These are phyloP conservation scores for Ceratocystis colombiana DNA, from an alignment of 2,329 filamentous ascomycete species.

Conservation along the genomic window DNA sequence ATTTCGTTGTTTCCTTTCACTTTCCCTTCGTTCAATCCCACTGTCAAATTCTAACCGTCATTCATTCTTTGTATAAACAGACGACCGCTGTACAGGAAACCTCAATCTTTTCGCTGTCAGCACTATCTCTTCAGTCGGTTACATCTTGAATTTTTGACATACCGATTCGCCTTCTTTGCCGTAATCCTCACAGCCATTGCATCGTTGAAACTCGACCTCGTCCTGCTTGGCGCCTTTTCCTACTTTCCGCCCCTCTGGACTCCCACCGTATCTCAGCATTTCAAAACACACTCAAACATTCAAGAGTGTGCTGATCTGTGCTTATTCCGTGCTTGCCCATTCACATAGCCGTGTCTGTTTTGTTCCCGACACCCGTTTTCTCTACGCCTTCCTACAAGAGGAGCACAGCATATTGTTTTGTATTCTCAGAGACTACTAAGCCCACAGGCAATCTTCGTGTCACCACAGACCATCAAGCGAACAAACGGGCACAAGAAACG, in stretches of 20 bases:
- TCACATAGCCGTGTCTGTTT: not conserved
- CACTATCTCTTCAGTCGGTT: not conserved
- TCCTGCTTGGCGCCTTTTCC: not conserved
- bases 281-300: not conserved
- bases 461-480: conserved; percentile 14
- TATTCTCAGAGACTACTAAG: not conserved
- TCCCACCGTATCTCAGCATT: not conserved
- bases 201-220: not conserved
- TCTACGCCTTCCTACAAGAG: not conserved
- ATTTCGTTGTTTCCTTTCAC: not conserved
- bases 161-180: not conserved
- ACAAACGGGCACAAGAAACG: conserved; percentile 7
- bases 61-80: not conserved
- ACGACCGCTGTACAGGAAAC: not conserved
- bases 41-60: not conserved
- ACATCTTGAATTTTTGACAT: not conserved
- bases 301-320: not conserved
- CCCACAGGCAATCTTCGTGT: conserved; percentile 7
- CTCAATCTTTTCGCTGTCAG: not conserved
- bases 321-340: not conserved
- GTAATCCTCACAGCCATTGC: not conserved
- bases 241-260: not conserved
- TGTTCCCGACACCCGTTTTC: conserved; percentile 3
- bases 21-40: not conserved
- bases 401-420: conserved; percentile 8